Evolutionary conservation across 768 basidiomycete species (phyloP), one percentile per base, ranked within the genome.

Genomic region (Podaxis carcinomalis): DNA sequence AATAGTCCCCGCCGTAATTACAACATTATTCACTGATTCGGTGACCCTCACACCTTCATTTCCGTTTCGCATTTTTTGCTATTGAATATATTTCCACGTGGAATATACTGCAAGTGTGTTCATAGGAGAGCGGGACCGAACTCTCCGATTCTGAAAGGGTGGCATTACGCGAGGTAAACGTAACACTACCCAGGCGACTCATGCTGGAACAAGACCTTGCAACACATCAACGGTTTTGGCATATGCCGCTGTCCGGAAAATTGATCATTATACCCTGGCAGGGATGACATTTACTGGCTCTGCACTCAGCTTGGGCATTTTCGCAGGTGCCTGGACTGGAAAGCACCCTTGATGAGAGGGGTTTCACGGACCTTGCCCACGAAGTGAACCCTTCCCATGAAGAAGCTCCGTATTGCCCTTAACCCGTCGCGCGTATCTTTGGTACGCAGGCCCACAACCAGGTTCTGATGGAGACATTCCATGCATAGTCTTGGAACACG

Each of bases 41-140:
- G 57, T 19, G 13, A 51, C 25, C 35, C 42, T 59, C 58, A 51
- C 40, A 36, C 27, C 27, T 60, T 60, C 25, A 60, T 53, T 60
- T 53, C 59, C 40, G 51, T 60, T 53, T 52, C 40, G 40, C 51
- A 53, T 44, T 36, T 23, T 23, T 42, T 51, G 28, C 58, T 40
- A 51, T 40, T 59, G 23, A 40, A 46, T 52, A 25, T 23, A 46
- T 52, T 46, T 46, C 35, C 39, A 52, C 42, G 39, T 53, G 50
- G 32, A 23, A 11, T 1, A 16, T 54, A 35, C 14, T 39, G 28
- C 21, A 1, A 35, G 37, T 3, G 19, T 10, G 19, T 47, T 37
- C 57, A 50, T 14, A 37, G 47, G 46, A 21, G 23, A 37, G 19
- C 36, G 47, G 57, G 50, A 27, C 36, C 57, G 57, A 57, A 28